A percentile compares a stretch with the other conserved stretches of the same genome.
Evolutionary conservation across 2,329 filamentous ascomycete genomes (phyloP).

Genomic region (Curvularia hawaiiensis): DNA sequence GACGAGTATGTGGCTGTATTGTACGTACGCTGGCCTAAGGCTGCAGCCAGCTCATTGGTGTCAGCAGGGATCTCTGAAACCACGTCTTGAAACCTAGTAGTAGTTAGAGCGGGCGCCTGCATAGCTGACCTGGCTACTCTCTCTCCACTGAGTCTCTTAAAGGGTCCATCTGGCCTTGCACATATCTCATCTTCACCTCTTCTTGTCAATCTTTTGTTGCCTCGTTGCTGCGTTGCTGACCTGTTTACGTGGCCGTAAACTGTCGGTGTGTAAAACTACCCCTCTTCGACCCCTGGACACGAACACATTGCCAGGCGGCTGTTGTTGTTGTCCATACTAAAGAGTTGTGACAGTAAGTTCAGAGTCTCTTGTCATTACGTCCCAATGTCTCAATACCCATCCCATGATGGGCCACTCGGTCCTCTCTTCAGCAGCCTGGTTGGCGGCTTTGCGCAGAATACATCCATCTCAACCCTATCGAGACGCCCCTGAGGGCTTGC

Average conservation of each 20-base stretch:
- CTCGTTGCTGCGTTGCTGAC: slow-evolving; percentile 8
- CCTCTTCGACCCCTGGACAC: slow-evolving; percentile 6
- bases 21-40: slow-evolving; percentile 24
- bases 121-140: slow-evolving; percentile 33
- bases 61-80: slow-evolving; percentile 46
- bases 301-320: background rate
- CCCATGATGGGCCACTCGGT: background rate
- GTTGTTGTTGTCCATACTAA: background rate
- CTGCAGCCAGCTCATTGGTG: slow-evolving; percentile 30
- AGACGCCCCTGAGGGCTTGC: background rate
- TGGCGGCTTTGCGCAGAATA: background rate
- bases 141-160: slow-evolving; percentile 23
- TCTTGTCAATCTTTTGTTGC: slow-evolving; percentile 17
- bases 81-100: slow-evolving; percentile 39
- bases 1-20: background rate
- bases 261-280: slow-evolving; percentile 4
- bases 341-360: slow-evolving; percentile 1
- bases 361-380: background rate
- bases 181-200: slow-evolving; percentile 26
- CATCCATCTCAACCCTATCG: background rate
- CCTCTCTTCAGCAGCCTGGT: background rate
- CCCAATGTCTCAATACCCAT: background rate
- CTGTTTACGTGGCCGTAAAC: slow-evolving; percentile 2
- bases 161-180: slow-evolving; percentile 26
- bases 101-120: slow-evolving; percentile 39